phyloP scores from a whole-genome alignment of 2,329 filamentous ascomycete genomes.

The Graphilbum ipis-grandicollis region DNA sequence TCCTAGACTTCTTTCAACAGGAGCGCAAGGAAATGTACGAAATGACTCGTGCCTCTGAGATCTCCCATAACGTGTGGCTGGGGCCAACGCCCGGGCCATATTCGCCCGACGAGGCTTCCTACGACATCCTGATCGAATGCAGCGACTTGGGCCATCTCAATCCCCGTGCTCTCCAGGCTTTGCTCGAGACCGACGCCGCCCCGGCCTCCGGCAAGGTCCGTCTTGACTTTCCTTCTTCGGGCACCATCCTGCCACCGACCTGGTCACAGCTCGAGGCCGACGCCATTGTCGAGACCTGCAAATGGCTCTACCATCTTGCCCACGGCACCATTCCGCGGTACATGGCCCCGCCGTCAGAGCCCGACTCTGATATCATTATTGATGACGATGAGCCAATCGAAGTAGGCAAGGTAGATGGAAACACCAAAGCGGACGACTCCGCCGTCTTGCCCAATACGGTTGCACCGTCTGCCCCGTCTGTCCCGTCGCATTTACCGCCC shows the following conservation, averaged over 20 bases:
- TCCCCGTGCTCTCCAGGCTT: conserved; percentile 42
- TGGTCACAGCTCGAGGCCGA: conserved; percentile 74
- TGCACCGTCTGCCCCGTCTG: neutral
- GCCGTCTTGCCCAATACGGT: neutral
- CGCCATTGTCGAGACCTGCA: conserved; percentile 68
- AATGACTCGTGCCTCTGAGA: conserved; percentile 83
- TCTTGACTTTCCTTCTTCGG: conserved; percentile 81
- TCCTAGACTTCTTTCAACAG: conserved; percentile 78
- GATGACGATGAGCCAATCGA: conserved; percentile 4
- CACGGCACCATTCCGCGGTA: conserved; percentile 35
- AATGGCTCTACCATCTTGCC: conserved; percentile 75
- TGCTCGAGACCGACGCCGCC: conserved; percentile 38
- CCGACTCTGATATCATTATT: conserved; percentile 13
- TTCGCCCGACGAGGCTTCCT: conserved; percentile 40
- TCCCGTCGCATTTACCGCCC: conserved; percentile 17
- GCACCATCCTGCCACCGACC: conserved; percentile 73
- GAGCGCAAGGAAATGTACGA: conserved; percentile 83
- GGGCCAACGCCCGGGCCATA: conserved; percentile 67
- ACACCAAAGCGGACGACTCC: conserved; percentile 9
- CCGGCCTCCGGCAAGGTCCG: conserved; percentile 21
- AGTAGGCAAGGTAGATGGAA: conserved; percentile 41
- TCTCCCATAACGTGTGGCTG: conserved; percentile 76
- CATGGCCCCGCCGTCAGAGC: conserved; percentile 14
- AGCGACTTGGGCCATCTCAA: conserved; percentile 71
- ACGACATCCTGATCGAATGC: conserved; percentile 76